Conservation (phyloP, 192 early-diverging fungal species). For the Coemansia umbellata region DNA sequence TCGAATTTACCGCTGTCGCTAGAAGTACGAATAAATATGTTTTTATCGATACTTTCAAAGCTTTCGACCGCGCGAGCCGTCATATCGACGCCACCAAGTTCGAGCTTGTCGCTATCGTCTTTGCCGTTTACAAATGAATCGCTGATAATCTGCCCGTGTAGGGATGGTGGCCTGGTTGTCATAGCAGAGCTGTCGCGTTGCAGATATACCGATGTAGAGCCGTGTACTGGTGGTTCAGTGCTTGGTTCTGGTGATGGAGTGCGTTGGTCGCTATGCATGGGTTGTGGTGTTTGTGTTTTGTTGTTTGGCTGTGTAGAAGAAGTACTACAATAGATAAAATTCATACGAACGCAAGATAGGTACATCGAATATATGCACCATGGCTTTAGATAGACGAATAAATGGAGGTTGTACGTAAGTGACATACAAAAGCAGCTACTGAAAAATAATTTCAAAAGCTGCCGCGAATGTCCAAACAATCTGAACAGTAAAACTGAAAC, state of each 20-base stretch:
- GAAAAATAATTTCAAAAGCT: no score
- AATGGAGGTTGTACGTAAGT: no score
- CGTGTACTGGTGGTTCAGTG: not conserved
- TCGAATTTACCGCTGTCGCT: constrained; percentile 37
- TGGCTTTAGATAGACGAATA: no score
- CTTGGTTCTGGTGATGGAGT: not conserved
- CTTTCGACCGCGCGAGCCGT: constrained; percentile 18
- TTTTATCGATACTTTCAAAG: constrained; percentile 41
- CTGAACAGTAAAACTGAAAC: not conserved
- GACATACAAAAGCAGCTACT: no score
- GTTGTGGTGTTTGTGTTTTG: not conserved
- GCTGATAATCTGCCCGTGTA: not conserved
- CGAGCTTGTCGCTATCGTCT: constrained; percentile 12
- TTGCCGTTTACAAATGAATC: not conserved
- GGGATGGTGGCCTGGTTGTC: not conserved
- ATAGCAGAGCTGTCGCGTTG: not conserved
- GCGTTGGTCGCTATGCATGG: not conserved
- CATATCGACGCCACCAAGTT: constrained; percentile 26
- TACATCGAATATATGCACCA: not conserved
- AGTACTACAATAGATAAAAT: not conserved
- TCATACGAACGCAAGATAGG: not conserved
- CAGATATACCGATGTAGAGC: not conserved
- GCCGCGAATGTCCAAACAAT: no score
- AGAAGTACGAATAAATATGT: constrained; percentile 41
- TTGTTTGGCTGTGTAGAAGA: not conserved